Base-by-base conservation (phyloP, 192 early-diverging fungal species). In the Gamsiella multidivaricata region DNA sequence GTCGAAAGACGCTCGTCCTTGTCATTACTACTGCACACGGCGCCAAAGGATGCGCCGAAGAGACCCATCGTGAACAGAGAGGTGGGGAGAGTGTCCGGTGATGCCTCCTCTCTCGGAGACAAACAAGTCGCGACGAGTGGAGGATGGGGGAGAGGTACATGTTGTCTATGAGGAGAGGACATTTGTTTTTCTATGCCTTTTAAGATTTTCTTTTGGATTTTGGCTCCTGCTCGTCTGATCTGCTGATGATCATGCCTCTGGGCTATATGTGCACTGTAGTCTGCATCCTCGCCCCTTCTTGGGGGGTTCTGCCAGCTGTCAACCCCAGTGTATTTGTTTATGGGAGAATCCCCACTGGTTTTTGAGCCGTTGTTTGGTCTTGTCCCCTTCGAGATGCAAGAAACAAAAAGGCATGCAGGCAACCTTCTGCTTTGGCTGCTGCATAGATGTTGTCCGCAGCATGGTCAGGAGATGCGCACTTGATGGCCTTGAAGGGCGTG, bases 151-250 rank as follows among this genome's bases (percentile, higher is more conserved):
- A 29, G 28, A 53, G 51, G 26, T 3, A 4, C 3, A 4, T 3
- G 20, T 9, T 29, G 15, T 10, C 8, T 26, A 3, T 28, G 51
- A 11, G 11, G 20, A 8, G 8, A 3, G 3, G 18, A 4, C 5
- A 12, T 53, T 29, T 53, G 22, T 53, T 23, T 26, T 53, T 53
- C 26, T 23, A 28, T 41, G 39, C 39, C 14, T 7, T 14, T 41
- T 14, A 7, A 41, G 39, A 14, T 41, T 41, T 14, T 41, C 3
- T 53, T 53, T 18, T n/a, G 18, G 10, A 26, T 28, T 53, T 28
- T 28, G 51, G 51, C 12, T 53, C 25, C 28, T 55, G 33, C 54
- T 55, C 54, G 54, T n/a, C 54, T 55, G 54, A 55, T 18, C 54
- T 20, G 54, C 29, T 37, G 54, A 55, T 28, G 36, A 37, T 55